Evolutionary conservation across 176 grass and related monocot species (phyloP), one percentile per base, ranked within the genome.

Genomic region (Carex myosuroides): DNA sequence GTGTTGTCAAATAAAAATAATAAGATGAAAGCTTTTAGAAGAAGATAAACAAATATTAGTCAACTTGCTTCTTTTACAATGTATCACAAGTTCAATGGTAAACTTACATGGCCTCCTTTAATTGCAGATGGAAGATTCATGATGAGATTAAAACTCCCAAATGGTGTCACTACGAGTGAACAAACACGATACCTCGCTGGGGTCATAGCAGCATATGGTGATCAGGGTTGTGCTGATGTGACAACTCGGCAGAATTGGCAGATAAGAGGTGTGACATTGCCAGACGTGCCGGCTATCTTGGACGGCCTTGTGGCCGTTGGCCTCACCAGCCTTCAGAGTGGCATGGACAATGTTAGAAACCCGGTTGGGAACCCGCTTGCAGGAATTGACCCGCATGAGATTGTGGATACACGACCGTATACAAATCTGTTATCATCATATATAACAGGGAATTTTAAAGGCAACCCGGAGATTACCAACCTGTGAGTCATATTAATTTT

Each of bases 221-320:
- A 83, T 74, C 62, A 95, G 1, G 96, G 96, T 18, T 98, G 96
- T 85, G 96, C 86, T 64, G 96, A 98, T 74, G 89, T 98, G 85
- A 98, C 96, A 4, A 98, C 96, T 9, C 91, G 96, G 35, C 96
- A 98, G 88, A 98, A 98, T 83, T 98, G 96, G 96, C 96, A 98
- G 86, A 98, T 98, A 87, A 91, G 93, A 63, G 96, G 96, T 10
- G 96, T 98, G 37, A 88, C 81, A 83, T 91, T 98, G 12, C 91
- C 93, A 1, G 96, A 98, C 61, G 93, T 98, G 29, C 91, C 93
- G 18, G 83, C 77, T 35, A 98, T 98, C 83, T 82, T 98, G 9
- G 87, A 98, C 0, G 96, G 93, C 12, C 96, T 98, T 53, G 30
- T 8, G 22, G 80, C 79, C 33, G 96, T 98, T 32, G 96, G 93